Percentiles rank a stretch among this genome's conserved stretches.
These are phyloP conservation scores for Papiliotrema fonsecae DNA, from an alignment of 1,284 basidiomycete species.

Conservation along the genomic window DNA sequence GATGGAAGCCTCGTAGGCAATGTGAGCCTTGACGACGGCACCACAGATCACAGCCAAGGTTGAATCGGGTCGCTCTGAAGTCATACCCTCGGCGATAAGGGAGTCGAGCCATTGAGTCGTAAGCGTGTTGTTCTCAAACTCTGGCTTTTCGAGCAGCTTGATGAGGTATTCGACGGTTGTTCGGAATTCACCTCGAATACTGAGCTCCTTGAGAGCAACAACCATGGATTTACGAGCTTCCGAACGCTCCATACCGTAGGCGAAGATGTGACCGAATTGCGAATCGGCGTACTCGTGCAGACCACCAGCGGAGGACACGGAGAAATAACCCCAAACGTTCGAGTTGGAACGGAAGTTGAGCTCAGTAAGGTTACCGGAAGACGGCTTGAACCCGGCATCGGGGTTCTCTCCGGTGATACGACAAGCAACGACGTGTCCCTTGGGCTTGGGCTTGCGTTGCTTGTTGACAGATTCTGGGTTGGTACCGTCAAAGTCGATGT, in stretches of 20 bases:
- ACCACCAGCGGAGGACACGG: constrained; percentile 89
- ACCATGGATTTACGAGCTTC: constrained; percentile 99
- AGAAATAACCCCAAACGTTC: constrained; percentile 99
- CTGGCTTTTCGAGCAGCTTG: constrained; percentile 92
- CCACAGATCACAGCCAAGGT: constrained; percentile 94
- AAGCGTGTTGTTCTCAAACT: constrained; percentile 95
- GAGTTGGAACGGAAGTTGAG: constrained; percentile 99
- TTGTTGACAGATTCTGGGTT: constrained; percentile 79
- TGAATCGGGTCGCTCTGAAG: constrained; percentile 89
- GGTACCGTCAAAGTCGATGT: constrained; percentile 95
- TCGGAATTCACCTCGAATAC: constrained; percentile 97
- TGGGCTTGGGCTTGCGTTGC: constrained; percentile 92
- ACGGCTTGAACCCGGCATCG: constrained; percentile 99
- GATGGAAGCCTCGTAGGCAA: constrained; percentile 84
- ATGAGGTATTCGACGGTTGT: constrained; percentile 99
- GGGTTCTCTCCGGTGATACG: constrained; percentile 99
- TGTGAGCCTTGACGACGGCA: constrained; percentile 92
- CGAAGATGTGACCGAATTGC: constrained; percentile 98
- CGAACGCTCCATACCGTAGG: constrained; percentile 92
- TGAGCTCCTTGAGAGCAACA: constrained; percentile 95
- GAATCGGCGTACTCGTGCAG: constrained; percentile 98
- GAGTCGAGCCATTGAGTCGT: constrained; percentile 99
- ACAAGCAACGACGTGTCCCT: constrained; percentile 98
- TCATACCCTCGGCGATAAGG: constrained; percentile 87
- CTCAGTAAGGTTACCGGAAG: constrained; percentile 92